Evolutionary conservation across 2,329 filamentous ascomycete species (phyloP).

Genomic region (Paraconiothyrium brasiliense): DNA sequence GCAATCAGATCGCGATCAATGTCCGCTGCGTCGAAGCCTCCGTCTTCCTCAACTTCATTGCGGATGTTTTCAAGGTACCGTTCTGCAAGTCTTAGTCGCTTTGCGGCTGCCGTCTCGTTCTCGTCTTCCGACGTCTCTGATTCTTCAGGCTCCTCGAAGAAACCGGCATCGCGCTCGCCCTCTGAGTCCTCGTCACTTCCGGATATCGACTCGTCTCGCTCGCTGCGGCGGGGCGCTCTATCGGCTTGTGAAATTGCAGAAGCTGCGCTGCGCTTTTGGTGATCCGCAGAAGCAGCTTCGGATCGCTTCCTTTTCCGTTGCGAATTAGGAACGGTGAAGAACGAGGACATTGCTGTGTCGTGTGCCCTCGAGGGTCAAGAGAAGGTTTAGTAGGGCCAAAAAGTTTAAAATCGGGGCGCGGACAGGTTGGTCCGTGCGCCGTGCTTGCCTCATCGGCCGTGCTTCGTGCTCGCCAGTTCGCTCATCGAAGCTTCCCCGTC

Average conservation of each 20-base stretch:
- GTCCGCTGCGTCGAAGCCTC: conserved; percentile 91
- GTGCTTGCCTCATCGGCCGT: conserved; percentile 26
- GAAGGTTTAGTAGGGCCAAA: not conserved
- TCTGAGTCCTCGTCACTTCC: conserved; percentile 77
- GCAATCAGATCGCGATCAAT: conserved; percentile 93
- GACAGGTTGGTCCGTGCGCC: not conserved
- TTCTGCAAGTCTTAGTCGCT: conserved; percentile 86
- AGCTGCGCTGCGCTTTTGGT: conserved; percentile 68
- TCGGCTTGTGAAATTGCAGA: conserved; percentile 55
- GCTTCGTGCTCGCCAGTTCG: conserved; percentile 13
- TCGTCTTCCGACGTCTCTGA: conserved; percentile 74
- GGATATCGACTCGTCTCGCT: conserved; percentile 82
- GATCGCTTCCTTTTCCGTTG: conserved; percentile 89
- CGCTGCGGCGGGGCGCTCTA: conserved; percentile 56
- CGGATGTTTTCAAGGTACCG: conserved; percentile 91
- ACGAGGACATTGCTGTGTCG: conserved; percentile 71
- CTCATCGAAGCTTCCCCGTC: conserved; percentile 30
- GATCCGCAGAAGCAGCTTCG: conserved; percentile 59
- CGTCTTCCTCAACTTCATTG: conserved; percentile 75
- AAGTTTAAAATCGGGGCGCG: not conserved
- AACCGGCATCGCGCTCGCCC: conserved; percentile 61
- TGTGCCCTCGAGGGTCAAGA: not conserved
- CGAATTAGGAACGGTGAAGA: conserved; percentile 88
- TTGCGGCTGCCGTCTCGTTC: conserved; percentile 88
- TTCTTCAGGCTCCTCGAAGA: conserved; percentile 45